A percentile compares a stretch with the other conserved stretches of the same genome.
Conservation (phyloP, 805 yeast genomes). For the Pichia ethanolica region DNA sequence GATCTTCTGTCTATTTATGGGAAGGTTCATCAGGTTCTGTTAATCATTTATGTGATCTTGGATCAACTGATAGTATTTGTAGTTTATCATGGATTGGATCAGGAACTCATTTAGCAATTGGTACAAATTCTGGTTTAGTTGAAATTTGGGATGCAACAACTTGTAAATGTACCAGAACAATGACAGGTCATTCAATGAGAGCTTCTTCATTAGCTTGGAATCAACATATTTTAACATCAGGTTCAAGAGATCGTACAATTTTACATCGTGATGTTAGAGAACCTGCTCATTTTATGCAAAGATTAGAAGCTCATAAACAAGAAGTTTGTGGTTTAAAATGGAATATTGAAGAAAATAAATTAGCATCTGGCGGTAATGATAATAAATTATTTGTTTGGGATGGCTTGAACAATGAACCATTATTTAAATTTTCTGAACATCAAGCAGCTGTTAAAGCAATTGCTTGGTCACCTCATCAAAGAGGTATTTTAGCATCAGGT, state of each 20-base stretch:
- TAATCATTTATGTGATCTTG: conserved; percentile 68
- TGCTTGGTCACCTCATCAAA: conserved; percentile 96
- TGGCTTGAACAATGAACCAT: conserved; percentile 60
- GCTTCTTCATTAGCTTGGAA: conserved; percentile 93
- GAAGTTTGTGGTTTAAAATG: conserved; percentile 96
- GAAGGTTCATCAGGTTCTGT: conserved; percentile 82
- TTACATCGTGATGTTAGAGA: conserved; percentile 87
- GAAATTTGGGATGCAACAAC: conserved; percentile 93
- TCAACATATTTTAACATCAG: conserved; percentile 79
- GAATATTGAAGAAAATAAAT: conserved; percentile 84
- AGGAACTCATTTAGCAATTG: conserved; percentile 91
- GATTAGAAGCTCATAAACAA: conserved; percentile 69
- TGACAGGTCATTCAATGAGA: conserved; percentile 84
- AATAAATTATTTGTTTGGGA: conserved; percentile 85
- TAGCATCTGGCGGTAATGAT: conserved; percentile 96
- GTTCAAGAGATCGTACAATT: conserved; percentile 78
- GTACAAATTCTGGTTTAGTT: conserved; percentile 78
- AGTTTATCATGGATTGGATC: conserved; percentile 90
- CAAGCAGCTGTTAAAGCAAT: conserved; percentile 94
- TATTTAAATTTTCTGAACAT: conserved; percentile 72
- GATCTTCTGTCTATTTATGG: conserved; percentile 84
- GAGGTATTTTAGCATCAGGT: conserved; percentile 90
- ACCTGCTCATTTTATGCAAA: conserved; percentile 70
- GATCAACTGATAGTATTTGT: conserved; percentile 60
- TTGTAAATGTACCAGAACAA: conserved; percentile 74